Base-by-base conservation (phyloP, 1,284 basidiomycete species). In the Melampsora americana region DNA sequence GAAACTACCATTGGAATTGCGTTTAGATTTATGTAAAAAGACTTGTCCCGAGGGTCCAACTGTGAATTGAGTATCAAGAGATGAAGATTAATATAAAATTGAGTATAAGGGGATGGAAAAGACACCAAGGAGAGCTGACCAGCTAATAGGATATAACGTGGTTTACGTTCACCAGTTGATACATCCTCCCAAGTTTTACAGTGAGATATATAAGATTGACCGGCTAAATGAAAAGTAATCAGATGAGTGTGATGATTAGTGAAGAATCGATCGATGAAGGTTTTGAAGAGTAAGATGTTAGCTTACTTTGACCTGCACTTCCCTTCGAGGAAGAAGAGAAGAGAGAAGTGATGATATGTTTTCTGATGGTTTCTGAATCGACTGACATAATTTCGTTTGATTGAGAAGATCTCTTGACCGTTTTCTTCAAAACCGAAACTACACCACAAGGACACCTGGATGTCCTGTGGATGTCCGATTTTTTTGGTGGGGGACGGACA, bases 1-100 rank as follows among this genome's bases (percentile, higher is more conserved):
- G 84, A 96, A 99, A 0, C 92, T 89, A 50, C 92, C 91, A 81
- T 98, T 99, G 50, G 90, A 89, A 83, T 99, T 99, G 77, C 93
- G 84, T 84, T 98, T 98, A 7, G 94, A 93, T 84, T 99, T 99
- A 87, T 99, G 93, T 30, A 97, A 65, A 56, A 35, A 35, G 35
- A 35, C 35, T 35, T 35, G 35, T 35, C 35, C 35, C 9, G 35
- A 35, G 3, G 35, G 35, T 35, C 35, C 35, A 35, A 35, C 35
- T 35, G 35, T 35, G 35, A 35, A 5, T 35, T 9, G 35, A 35
- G 9, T 35, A 35, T 35, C 35, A 35, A 35, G 3, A 3, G 35
- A 35, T 35, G 9, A 35, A 9, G 35, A 35, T 35, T 9, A 35
- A 9, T 35, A 3, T 9, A 35, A 35, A 35, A 35, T 3, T 35